Base-by-base conservation (phyloP, 2,329 filamentous ascomycete species). In the Ceratocystis cacaofunesta region DNA sequence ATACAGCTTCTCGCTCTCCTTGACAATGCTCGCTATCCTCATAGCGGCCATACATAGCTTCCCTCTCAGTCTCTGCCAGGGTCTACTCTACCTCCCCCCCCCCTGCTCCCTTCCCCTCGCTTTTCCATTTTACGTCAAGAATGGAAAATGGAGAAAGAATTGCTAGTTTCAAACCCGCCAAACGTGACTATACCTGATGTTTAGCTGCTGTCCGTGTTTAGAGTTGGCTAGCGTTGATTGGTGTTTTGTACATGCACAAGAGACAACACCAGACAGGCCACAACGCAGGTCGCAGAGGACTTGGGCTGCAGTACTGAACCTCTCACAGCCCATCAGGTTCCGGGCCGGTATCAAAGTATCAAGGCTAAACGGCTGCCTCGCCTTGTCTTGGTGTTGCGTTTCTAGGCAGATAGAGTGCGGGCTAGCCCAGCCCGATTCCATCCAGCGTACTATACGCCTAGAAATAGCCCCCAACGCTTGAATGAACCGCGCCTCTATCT, bases 101-200 rank as follows among this genome's bases (percentile, higher is more conserved):
- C 19, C 17, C 48, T 19, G n/a, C 19, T 10, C 48, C 19, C 48
- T 22, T 22, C 48, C 28, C 52, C 28, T 36, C 55, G 10, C 15
- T 22, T 4, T 19, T 32, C 55, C 10, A 58, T 10, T 7, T 8
- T 10, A 17, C 55, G 17, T 58, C 30, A 19, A 58, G 55, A 58
- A 58, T 58, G 28, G 55, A 32, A 58, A 58, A 58, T 58, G 28
- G 55, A 58, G 25, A n/a, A 32, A 58, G 28, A 58, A 58, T 58
- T 41, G 15, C 30, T 7, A 32, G 55, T 58, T 58, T 36, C 55
- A 58, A 58, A 58, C 5, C 36, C 30, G 3, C 55, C 28, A 58
- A 19, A 58, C 55, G 10, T 36, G 28, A 30, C 52, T 57, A 36
- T 36, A 4, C 15, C 36, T 12, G 28, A 58, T 58, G 28, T 32